Base-by-base conservation (phyloP, 768 basidiomycete genomes). In the Lactarius hengduanensis region DNA sequence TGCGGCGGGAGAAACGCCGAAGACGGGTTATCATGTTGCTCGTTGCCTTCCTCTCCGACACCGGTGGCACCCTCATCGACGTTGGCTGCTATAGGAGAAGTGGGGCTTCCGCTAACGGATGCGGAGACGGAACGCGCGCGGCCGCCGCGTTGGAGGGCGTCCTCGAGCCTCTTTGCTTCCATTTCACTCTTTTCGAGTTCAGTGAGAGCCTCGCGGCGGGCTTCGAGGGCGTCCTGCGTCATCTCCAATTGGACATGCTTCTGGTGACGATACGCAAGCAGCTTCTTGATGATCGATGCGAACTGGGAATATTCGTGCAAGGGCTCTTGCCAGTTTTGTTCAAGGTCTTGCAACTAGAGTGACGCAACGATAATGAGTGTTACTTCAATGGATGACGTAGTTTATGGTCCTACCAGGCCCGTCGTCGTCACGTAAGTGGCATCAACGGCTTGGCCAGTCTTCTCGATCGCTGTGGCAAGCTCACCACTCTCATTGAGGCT, bases 211-310 rank as follows among this genome's bases (percentile, higher is more conserved):
- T 92, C 92, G 63, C 88, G 87, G 77, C 94, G 96, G 16, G 80
- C 79, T 70, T 95, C 95, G 15, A 99, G 80, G 30, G 82, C 81
- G 74, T 98, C 96, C 76, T 96, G 92, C 4, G 97, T 96, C 85
- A 97, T 91, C 78, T 99, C 97, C 73, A 90, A 96, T 75, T 99
- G 97, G 9, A 95, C 91, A 69, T 99, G 95, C 78, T 98, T 98
- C 78, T 96, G 94, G 75, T 98, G 96, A 53, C 97, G 91, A 78
- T 96, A 99, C 0, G 87, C 87, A 57, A 99, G 86, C 40, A 98
- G 80, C 73, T 91, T 91, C 82, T 94, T 96, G 79, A 99, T 98
- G 73, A 98, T 96, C 22, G 83, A 80, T 15, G 92, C 93, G 75
- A 98, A 99, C 76, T 98, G 97, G 62, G 89, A 80, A 77, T 98